Percentiles rank a stretch among this genome's conserved stretches.
Evolutionary conservation across 441 rosid species (phyloP).

Genomic region (Gossypium gossypioides): DNA sequence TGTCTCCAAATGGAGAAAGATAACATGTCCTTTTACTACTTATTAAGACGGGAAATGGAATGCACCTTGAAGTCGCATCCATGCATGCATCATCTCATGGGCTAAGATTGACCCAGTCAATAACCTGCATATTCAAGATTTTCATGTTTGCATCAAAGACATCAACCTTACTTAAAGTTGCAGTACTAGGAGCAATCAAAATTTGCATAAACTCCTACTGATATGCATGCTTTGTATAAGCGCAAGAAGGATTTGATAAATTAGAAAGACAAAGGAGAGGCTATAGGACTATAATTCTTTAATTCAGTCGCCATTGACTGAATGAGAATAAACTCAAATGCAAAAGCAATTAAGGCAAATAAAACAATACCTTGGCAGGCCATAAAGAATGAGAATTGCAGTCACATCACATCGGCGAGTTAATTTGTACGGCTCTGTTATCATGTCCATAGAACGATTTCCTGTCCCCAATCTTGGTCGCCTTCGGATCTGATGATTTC

Average conservation of each 20-base stretch:
- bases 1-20: background rate
- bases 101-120: slow-evolving; percentile 68
- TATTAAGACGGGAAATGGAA: background rate
- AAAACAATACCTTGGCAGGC: slow-evolving; percentile 53
- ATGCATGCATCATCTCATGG: slow-evolving; percentile 81
- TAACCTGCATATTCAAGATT: slow-evolving; percentile 31
- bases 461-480: slow-evolving; percentile 43
- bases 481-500: slow-evolving; percentile 30
- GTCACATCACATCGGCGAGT: slow-evolving; percentile 63
- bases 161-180: slow-evolving; percentile 4
- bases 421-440: slow-evolving; percentile 51
- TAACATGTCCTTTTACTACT: background rate
- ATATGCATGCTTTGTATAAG: background rate
- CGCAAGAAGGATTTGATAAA: background rate
- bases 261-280: background rate
- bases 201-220: background rate
- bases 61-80: slow-evolving; percentile 63
- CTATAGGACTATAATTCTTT: background rate
- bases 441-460: slow-evolving; percentile 36
- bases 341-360: slow-evolving; percentile 1
- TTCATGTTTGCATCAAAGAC: slow-evolving; percentile 9
- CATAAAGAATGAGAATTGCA: slow-evolving; percentile 65
- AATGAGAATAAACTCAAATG: background rate
- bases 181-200: background rate
- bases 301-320: background rate